A percentile compares a stretch with the other conserved stretches of the same genome.
phyloP scores from a whole-genome alignment of 352 stramenopile genomes.

The Phytopythium helicoides region DNA sequence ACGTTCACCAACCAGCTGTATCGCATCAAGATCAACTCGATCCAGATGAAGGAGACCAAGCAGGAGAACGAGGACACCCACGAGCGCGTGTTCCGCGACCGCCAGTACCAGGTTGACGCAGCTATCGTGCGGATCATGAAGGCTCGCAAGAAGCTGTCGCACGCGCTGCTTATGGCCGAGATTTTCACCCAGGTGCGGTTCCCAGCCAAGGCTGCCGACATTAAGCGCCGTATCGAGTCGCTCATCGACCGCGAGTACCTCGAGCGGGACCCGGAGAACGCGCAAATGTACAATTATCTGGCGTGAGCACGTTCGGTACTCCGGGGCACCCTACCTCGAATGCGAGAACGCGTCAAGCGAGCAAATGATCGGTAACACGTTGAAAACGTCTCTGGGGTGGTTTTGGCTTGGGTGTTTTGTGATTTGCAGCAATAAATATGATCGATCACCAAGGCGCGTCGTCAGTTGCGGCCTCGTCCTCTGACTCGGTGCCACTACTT shows the following conservation, averaged over 20 bases:
- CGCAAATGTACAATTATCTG: constrained; percentile 88
- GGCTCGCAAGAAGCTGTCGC: constrained; percentile 93
- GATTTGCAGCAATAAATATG: no score
- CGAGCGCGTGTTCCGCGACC: constrained; percentile 92
- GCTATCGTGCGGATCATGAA: constrained; percentile 99
- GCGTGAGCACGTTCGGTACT: constrained; percentile 28
- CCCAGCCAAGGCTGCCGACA: constrained; percentile 71
- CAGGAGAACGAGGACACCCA: constrained; percentile 93
- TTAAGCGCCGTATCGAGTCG: constrained; percentile 89
- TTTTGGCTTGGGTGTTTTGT: no score
- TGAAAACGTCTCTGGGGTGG: no score
- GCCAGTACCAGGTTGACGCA: constrained; percentile 94
- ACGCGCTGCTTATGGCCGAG: constrained; percentile 96
- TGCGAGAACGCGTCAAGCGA: constrained; percentile 5
- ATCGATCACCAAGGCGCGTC: no score
- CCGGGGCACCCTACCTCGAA: constrained; percentile 4
- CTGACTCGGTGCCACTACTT: constrained; percentile 21
- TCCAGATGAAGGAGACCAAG: constrained; percentile 94
- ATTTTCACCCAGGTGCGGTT: constrained; percentile 95
- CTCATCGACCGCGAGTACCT: constrained; percentile 90
- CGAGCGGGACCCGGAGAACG: constrained; percentile 75
- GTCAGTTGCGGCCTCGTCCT: constrained; percentile 13
- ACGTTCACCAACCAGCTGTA: constrained; percentile 86
- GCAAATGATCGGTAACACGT: no score
- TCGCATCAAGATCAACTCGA: constrained; percentile 94